phyloP scores from a whole-genome alignment of 73 alveolate genomes.

The Breviolum minutum region DNA sequence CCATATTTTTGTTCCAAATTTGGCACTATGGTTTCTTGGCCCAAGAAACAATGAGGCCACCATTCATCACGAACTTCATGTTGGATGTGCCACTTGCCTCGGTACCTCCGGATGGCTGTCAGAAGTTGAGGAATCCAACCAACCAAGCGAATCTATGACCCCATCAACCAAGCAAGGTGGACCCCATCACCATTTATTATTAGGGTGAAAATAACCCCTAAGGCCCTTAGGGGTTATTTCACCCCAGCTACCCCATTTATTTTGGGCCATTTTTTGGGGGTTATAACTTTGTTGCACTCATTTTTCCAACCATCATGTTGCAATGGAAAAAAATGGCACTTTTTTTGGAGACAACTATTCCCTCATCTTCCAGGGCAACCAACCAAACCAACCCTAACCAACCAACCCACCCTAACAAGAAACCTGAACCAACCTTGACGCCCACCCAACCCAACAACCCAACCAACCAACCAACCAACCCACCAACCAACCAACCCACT shows the following conservation, averaged over 20 bases:
- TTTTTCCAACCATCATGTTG: too few relatives aligned
- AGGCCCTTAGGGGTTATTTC: too few relatives aligned
- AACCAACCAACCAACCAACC: slow-evolving; percentile 97
- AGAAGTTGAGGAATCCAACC: background rate
- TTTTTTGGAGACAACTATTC: too few relatives aligned
- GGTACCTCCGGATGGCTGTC: background rate
- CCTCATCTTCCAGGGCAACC: background rate
- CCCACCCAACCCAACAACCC: slow-evolving; percentile 96
- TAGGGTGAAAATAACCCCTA: too few relatives aligned
- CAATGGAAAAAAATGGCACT: too few relatives aligned
- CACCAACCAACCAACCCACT: slow-evolving; percentile 97
- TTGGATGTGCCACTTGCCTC: slow-evolving; percentile 97
- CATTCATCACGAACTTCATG: slow-evolving; percentile 99
- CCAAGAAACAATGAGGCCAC: slow-evolving; percentile 95
- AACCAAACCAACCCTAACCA: background rate
- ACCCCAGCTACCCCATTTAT: background rate
- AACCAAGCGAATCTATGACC: too few relatives aligned
- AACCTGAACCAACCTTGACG: slow-evolving; percentile 85
- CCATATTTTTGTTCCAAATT: background rate
- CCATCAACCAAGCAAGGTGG: background rate
- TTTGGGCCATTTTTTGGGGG: background rate
- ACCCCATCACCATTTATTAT: too few relatives aligned
- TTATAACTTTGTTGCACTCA: too few relatives aligned
- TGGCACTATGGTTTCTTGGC: background rate
- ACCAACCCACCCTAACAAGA: slow-evolving; percentile 97